Base-by-base conservation (phyloP, 2,329 filamentous ascomycete genomes). In the Stylonectria norvegica region DNA sequence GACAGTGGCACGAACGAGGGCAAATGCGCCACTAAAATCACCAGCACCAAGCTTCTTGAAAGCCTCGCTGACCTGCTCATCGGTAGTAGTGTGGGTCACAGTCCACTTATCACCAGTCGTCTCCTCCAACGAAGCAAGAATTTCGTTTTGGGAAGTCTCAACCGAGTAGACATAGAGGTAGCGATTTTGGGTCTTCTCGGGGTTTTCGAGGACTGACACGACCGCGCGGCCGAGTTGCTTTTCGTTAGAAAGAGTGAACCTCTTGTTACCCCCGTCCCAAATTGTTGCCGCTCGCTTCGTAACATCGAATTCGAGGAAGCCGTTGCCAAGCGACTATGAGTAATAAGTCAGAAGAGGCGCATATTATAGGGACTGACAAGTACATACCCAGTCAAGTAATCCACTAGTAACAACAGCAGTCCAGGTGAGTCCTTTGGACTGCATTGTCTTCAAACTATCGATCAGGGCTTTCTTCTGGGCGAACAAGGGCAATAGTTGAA, bases 91-190 rank as follows among this genome's bases (percentile, higher is more conserved):
- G 5, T 12, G 16, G 3, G 20, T 46, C 17, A 49, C 20, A 16
- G 22, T 34, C 45, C 43, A 50, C 15, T 47, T 30, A 14, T 4
- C 16, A 5, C 31, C 46, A 32, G 40, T 49, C 20, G 15, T 40
- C 29, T 43, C 31, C 28, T 53, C 48, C 8, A 55, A 36, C 10
- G 45, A 36, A 14, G 40, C 28, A 4, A 49, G 16, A 6, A 51
- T 43, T 28, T 51, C 44, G 3, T 70, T 71, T 57, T 79, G 74
- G 1, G 69, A 71, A 0, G 70, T 67, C 11, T 65, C 64, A 36
- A 75, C 71, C 3, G 68, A 73, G 9, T 71, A 69, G 9, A 81
- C 55, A 43, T 70, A 75, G 18, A 83, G 58, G 43, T 71, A 69
- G 34, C 72, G 64, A 52, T 82, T 81, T 43, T 63, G 69, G 0